These are phyloP conservation scores for Gossypium mustelinum DNA, from an alignment of 345 rosid genomes.

Conservation along the genomic window DNA sequence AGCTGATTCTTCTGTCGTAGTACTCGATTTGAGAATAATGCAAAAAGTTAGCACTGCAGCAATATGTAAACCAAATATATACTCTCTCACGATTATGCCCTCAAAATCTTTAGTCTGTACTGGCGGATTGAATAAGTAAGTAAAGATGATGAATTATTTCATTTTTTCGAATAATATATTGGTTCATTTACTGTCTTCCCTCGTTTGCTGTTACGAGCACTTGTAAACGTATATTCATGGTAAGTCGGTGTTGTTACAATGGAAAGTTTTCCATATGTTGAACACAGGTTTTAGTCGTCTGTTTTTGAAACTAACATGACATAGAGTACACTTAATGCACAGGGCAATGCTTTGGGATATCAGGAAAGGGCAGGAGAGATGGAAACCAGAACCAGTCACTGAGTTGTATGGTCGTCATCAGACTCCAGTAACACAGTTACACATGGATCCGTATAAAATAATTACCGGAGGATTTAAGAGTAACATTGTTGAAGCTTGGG, in stretches of 20 bases:
- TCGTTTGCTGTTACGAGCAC: neutral
- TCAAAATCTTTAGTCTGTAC: constrained; percentile 50
- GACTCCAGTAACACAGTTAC: constrained; percentile 37
- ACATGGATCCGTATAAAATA: constrained; percentile 58
- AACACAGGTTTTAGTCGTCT: neutral
- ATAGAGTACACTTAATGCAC: constrained; percentile 13
- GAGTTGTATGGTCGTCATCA: constrained; percentile 47
- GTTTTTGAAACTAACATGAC: neutral
- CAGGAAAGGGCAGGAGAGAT: constrained; percentile 38
- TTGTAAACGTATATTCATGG: neutral
- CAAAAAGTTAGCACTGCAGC: constrained; percentile 41
- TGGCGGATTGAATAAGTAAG: constrained; percentile 56
- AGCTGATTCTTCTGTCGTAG: constrained; percentile 46
- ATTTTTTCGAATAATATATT: too few relatives aligned
- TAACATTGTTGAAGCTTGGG: constrained; percentile 43
- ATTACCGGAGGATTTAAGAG: constrained; percentile 47
- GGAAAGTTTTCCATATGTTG: neutral
- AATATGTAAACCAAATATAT: constrained; percentile 29
- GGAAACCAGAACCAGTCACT: constrained; percentile 33
- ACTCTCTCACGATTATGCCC: constrained; percentile 43
- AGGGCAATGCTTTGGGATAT: constrained; percentile 68
- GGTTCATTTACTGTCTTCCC: too few relatives aligned
- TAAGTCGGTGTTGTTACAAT: too few relatives aligned
- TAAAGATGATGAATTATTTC: too few relatives aligned
- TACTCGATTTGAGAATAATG: constrained; percentile 65